Evolutionary conservation across 2,329 filamentous ascomycete species (phyloP).

Genomic region (Annulohypoxylon truncatum): DNA sequence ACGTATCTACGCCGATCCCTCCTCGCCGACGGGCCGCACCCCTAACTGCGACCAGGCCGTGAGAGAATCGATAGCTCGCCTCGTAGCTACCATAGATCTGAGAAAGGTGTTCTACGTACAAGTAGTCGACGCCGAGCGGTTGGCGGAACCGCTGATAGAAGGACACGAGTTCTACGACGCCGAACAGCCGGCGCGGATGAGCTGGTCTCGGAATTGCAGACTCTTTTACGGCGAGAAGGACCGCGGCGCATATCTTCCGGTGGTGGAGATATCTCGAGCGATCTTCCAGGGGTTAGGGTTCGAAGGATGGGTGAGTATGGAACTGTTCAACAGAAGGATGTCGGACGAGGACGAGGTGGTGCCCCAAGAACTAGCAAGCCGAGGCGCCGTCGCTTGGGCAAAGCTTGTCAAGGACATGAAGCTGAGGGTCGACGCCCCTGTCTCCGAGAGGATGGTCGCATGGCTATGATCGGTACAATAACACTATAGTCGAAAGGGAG

Average conservation of each 20-base stretch:
- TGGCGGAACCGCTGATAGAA: conserved; percentile 66
- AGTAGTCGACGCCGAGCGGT: conserved; percentile 77
- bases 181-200: conserved; percentile 74
- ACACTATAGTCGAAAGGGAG: not conserved
- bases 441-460: conserved; percentile 34
- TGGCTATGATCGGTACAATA: conserved; percentile 40
- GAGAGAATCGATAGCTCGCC: conserved; percentile 62
- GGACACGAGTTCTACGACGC: conserved; percentile 69
- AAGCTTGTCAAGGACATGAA: conserved; percentile 49
- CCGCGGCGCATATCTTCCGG: conserved; percentile 74
- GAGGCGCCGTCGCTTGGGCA: conserved; percentile 48
- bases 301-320: conserved; percentile 76
- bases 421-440: conserved; percentile 38
- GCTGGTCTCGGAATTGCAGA: conserved; percentile 80
- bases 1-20: conserved; percentile 76
- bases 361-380: conserved; percentile 59
- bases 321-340: conserved; percentile 74
- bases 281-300: conserved; percentile 74
- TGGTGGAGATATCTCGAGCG: conserved; percentile 68
- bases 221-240: conserved; percentile 75
- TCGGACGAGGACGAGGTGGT: conserved; percentile 61
- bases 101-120: conserved; percentile 80
- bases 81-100: conserved; percentile 68
- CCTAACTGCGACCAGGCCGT: conserved; percentile 67
- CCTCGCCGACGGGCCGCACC: conserved; percentile 62